These are phyloP conservation scores for Ogataea salicorniae DNA, from an alignment of 805 yeast species.

Conservation along the genomic window DNA sequence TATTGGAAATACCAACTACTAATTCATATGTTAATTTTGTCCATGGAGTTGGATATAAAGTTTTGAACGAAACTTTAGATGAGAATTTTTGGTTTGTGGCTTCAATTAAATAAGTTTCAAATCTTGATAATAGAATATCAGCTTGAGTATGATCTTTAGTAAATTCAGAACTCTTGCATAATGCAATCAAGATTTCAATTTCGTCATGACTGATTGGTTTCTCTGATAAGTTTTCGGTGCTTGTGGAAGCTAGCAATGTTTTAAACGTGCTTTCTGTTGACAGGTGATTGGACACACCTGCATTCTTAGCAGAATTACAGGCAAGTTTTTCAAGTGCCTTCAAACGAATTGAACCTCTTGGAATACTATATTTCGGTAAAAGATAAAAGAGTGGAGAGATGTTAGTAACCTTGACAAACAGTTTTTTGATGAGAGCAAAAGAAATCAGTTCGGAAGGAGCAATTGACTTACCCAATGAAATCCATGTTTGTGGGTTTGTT, in stretches of 20 bases:
- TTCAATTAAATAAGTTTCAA: constrained; percentile 42
- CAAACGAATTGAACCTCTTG: constrained; percentile 33
- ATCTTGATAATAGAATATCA: constrained; percentile 36
- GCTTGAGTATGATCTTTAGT: constrained; percentile 38
- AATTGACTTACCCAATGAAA: constrained; percentile 18
- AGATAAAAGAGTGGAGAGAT: neutral
- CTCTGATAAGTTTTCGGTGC: constrained; percentile 8
- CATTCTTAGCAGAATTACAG: constrained; percentile 23
- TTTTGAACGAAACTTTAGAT: constrained; percentile 20
- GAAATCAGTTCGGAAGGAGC: neutral
- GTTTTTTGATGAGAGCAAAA: neutral
- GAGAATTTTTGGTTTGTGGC: constrained; percentile 40
- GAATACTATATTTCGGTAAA: constrained; percentile 21
- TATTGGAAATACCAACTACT: constrained; percentile 26
- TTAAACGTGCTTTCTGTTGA: constrained; percentile 23
- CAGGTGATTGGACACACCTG: constrained; percentile 13
- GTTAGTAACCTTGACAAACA: neutral
- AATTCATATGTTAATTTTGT: constrained; percentile 33
- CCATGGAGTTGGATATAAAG: constrained; percentile 38
- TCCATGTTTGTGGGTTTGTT: constrained; percentile 10
- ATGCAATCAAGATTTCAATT: constrained; percentile 51
- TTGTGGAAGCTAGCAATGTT: constrained; percentile 16
- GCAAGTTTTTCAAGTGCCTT: constrained; percentile 36
- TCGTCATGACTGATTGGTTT: constrained; percentile 27
- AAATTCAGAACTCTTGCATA: constrained; percentile 41